A percentile compares a stretch with the other conserved stretches of the same genome.
Evolutionary conservation across 441 rosid species (phyloP).

Genomic region (Erodium trifolium): DNA sequence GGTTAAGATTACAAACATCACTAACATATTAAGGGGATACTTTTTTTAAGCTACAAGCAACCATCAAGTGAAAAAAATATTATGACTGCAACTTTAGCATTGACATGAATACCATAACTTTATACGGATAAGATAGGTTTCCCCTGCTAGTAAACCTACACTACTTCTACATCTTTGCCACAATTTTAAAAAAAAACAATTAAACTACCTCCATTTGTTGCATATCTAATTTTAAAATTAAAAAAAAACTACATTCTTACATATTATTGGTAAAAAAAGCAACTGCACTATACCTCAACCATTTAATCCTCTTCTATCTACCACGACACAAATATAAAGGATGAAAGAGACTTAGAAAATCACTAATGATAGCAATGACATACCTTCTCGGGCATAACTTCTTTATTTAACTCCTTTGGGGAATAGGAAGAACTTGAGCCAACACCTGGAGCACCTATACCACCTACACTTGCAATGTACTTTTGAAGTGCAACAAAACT

Average conservation of each 20-base stretch:
- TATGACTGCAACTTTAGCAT: no score
- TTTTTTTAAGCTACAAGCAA: no score
- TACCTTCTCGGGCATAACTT: conserved; percentile 92
- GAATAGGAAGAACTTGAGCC: conserved; percentile 91
- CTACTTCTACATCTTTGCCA: background rate
- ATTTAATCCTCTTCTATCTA: background rate
- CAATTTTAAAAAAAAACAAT: background rate
- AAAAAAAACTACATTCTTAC: background rate
- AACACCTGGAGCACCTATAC: conserved; percentile 94
- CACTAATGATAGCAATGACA: conserved; percentile 7
- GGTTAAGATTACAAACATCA: background rate
- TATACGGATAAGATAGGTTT: no score
- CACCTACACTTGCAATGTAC: conserved; percentile 87
- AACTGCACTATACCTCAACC: background rate
- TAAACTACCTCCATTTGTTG: background rate
- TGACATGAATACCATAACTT: no score
- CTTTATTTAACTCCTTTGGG: conserved; percentile 87
- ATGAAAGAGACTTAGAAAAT: conserved; percentile 6
- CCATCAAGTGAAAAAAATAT: no score
- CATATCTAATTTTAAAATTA: background rate
- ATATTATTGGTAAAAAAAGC: background rate
- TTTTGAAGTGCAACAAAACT: conserved; percentile 91
- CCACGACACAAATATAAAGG: no score
- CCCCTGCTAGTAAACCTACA: no score
- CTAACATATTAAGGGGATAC: background rate